Base-by-base conservation (phyloP, 169 alveolate genomes). In the Babesia microti region DNA sequence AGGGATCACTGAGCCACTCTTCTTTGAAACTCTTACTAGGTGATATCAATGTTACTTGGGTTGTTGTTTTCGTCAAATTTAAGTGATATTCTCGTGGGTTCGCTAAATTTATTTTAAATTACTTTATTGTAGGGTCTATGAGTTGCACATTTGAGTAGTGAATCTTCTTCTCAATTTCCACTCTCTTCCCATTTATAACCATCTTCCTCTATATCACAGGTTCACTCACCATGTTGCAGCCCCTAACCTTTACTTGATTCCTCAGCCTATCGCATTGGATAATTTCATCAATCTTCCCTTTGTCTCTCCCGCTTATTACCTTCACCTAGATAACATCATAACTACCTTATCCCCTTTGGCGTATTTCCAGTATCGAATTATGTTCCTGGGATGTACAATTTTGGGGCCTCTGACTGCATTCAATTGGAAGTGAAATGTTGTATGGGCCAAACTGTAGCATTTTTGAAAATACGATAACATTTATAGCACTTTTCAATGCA, bases 81-180 rank as follows among this genome's bases (percentile, higher is more conserved):
- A 14, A 66, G 51, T 3, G 79, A 14, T 14, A 74, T 68, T 24
- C 85, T 32, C 11, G 91, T 81, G 3, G 81, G 83, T 12, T 46
- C 56, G 5, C 84, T 68, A 52, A 18, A 14, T 18, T n/a, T 1
- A 0, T 22, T 6, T 3, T n/a, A 21, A 48, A 45, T 17, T 50
- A 72, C 83, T 53, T 59, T 15, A 59, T 33, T 15, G 74, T 68
- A n/a, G 89, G 91, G 57, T 87, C 94, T 9, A 85, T 44, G 15
- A 84, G 75, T 18, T 76, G 79, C 14, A 87, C 91, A 44, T 84
- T 87, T 3, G 93, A 85, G 43, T 83, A 81, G 71, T 87, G 94
- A 9, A 87, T 65, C 33, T 69, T 87, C 87, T 78, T 71, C 49
- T 82, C 78, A 9, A 79, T 71, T n/a, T 55, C 57, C 29, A 69